phyloP scores from a whole-genome alignment of 164 flowering plant species.

The Tetrastigma voinierianum region DNA sequence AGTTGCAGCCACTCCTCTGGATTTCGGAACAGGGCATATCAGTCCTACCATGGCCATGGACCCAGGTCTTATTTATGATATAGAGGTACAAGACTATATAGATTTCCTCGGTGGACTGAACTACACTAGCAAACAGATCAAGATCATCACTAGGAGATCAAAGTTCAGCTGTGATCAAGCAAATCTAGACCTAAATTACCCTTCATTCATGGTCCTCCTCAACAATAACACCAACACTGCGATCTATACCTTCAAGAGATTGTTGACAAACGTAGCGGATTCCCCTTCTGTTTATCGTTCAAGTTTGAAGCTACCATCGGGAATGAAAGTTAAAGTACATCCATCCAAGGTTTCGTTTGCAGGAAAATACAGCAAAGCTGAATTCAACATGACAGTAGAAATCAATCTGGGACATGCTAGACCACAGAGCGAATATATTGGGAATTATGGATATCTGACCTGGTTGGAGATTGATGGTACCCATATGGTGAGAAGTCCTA shows the following conservation, averaged over 20 bases:
- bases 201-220: too few species aligned
- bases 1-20: background rate
- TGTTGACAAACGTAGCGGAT: slow-evolving; percentile 26
- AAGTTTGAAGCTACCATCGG: slow-evolving; percentile 17
- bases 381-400: slow-evolving; percentile 16
- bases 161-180: too few species aligned
- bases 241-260: too few species aligned
- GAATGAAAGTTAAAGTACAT: slow-evolving; percentile 25
- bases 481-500: slow-evolving; percentile 34
- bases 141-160: too few species aligned
- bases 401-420: slow-evolving; percentile 16
- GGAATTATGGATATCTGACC: slow-evolving; percentile 19
- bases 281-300: slow-evolving; percentile 12
- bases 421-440: slow-evolving; percentile 15
- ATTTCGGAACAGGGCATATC: too few species aligned
- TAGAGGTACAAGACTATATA: too few species aligned
- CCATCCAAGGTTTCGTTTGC: slow-evolving; percentile 12
- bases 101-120: too few species aligned
- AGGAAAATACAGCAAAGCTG: slow-evolving; percentile 6
- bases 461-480: slow-evolving; percentile 33
- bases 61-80: too few species aligned
- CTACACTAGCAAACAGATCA: too few species aligned
- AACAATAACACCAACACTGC: too few species aligned
- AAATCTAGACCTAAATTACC: too few species aligned
- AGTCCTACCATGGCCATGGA: too few species aligned